Evolutionary conservation across 2,329 filamentous ascomycete genomes (phyloP).

Genomic region (Neophaeococcomyces mojaviensis): DNA sequence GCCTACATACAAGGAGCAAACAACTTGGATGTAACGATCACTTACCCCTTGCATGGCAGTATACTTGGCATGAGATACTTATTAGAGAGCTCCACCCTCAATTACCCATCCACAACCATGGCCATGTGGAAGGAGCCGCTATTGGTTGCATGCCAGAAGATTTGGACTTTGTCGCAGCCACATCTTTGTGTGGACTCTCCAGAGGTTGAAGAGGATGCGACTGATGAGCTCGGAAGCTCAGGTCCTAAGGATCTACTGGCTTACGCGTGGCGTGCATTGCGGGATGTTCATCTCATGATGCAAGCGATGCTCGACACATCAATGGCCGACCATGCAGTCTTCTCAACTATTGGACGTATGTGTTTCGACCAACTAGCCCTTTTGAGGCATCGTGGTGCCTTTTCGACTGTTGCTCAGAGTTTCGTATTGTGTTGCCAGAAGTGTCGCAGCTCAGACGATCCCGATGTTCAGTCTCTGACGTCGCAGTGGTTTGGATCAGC

Average conservation of each 20-base stretch:
- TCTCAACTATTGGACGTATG: conserved; percentile 56
- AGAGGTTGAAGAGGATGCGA: conserved; percentile 62
- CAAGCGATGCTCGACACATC: conserved; percentile 2
- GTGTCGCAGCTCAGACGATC: conserved; percentile 46
- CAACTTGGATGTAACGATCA: background rate
- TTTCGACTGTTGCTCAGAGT: conserved; percentile 84
- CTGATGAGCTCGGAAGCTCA: conserved; percentile 64
- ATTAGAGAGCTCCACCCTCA: background rate
- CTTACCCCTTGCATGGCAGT: conserved; percentile 17
- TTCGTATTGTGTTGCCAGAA: conserved; percentile 73
- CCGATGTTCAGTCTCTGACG: conserved; percentile 44
- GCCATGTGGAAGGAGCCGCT: background rate
- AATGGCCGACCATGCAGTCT: background rate
- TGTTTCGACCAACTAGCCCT: conserved; percentile 76
- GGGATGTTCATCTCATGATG: conserved; percentile 55
- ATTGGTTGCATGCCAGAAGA: conserved; percentile 48
- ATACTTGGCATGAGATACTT: conserved; percentile 15
- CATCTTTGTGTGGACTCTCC: conserved; percentile 91
- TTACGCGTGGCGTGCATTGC: conserved; percentile 90
- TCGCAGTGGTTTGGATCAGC: conserved; percentile 50
- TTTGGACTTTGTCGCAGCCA: conserved; percentile 69
- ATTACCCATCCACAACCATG: background rate
- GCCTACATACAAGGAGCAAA: background rate
- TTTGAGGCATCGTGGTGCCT: conserved; percentile 82
- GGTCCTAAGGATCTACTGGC: conserved; percentile 82